These are phyloP conservation scores for Yarrowia sp. DNA, from an alignment of 805 yeast species.

Conservation along the genomic window DNA sequence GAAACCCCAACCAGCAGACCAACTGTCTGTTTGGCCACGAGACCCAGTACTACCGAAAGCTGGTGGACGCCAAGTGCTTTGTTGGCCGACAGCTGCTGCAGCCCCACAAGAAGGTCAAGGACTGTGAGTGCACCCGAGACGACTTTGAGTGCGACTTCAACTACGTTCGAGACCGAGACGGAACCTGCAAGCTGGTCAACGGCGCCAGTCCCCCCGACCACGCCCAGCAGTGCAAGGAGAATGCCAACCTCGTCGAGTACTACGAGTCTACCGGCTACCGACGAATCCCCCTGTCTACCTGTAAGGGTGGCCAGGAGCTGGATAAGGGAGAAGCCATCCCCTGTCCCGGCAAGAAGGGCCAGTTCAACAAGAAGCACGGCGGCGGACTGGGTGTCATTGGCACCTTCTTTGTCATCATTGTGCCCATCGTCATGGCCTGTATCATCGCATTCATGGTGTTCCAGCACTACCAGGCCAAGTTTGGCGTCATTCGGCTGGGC, in stretches of 20 bases:
- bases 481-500: constrained; percentile 87
- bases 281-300: constrained; percentile 81
- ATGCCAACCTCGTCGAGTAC: constrained; percentile 66
- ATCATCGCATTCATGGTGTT: constrained; percentile 73
- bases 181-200: constrained; percentile 82
- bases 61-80: constrained; percentile 69
- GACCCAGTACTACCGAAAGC: constrained; percentile 64
- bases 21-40: constrained; percentile 77
- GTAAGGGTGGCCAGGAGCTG: constrained; percentile 77
- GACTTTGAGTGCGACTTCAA: constrained; percentile 97
- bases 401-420: constrained; percentile 59
- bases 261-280: constrained; percentile 94
- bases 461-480: constrained; percentile 78
- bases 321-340: constrained; percentile 71
- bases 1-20: constrained; percentile 56
- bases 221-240: constrained; percentile 61
- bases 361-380: constrained; percentile 60
- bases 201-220: constrained; percentile 76
- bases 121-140: constrained; percentile 83
- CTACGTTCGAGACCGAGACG: constrained; percentile 71
- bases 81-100: constrained; percentile 50
- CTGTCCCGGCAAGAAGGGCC: constrained; percentile 85
- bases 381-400: constrained; percentile 59
- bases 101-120: constrained; percentile 63
- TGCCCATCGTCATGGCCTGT: constrained; percentile 63